Evolutionary conservation across 1,284 basidiomycete species (phyloP), one percentile per base, ranked within the genome.

Genomic region (Volvariella volvacea): DNA sequence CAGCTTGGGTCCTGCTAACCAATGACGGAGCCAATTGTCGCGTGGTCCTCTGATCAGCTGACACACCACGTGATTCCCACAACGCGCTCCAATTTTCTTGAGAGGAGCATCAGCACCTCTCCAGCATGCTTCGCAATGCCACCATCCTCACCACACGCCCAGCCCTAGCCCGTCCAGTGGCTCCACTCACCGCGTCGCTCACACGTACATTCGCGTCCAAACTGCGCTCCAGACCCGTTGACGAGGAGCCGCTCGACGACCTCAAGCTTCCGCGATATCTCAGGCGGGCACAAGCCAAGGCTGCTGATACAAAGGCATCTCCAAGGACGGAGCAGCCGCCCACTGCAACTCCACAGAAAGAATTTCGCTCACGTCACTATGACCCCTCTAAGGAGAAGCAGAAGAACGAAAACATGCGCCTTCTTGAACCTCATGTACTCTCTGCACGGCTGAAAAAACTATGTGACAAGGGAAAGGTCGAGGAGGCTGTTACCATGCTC

Each of bases 381-480:
- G 56, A 68, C 44, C 53, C 65, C 12, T 49, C 55, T 1, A 50
- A 52, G 20, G 50, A 48, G 21, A 52, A 51, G 12, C 40, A 52
- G 33, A 65, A 60, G 52, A 46, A 57, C 2, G 53, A 56, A 19
- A n/a, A 36, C 8, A 53, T 66, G 20, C 59, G 57, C 22, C 56
- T 66, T 8, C 69, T 88, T 14, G 69, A 73, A 36, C 83, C 85
- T 6, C 71, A 80, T 53, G 66, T 75, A 1, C 74, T 88, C 22
- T 72, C 80, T 0, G 41, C 53, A 21, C 68, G 83, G 47, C 60
- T 89, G 39, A 75, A 72, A 54, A 73, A 67, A 46, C 63, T 84
- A 12, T 76, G 75, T 46, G 63, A 70, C 3, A 57, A 63, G 14
- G 75, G 73, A 3, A 67, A 78, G 34, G 39, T 85, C 22, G 76